Base-by-base conservation (phyloP, 208 protist species). In the Trypanosoma boissoni region DNA sequence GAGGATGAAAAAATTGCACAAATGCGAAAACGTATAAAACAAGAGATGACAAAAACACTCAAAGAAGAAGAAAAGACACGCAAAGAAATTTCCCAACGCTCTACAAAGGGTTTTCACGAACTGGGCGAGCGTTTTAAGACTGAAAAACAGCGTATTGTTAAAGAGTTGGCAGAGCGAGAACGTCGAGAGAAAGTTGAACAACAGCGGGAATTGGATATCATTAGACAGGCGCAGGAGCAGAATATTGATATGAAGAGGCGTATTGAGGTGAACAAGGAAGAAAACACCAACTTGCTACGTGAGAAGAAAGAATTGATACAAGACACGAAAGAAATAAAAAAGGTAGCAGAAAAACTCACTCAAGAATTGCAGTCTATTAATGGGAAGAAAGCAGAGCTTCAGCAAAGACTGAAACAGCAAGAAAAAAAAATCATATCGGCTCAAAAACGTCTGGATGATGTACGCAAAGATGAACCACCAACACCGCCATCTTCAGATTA, bases 51-150 rank as follows among this genome's bases (percentile, higher is more conserved):
- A 58, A 88, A 88, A 64, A 74, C 77, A 3, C 72, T 88, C 29
- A 83, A 82, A 16, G 88, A 95, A 18, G 85, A 92, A 57, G 88
- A 95, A 28, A 81, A 79, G 66, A 85, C 75, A 3, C 85, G 88
- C n/a, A 95, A 92, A 63, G 86, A 92, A 21, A 42, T 86, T n/a
- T 50, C 48, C 5, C 85, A 92, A 62, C 59, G 72, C 8, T 58
- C 64, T n/a, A 74, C 44, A 26, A 91, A 89, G 53, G 67, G 70
- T 0, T 87, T 81, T 66, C 82, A 92, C 55, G 83, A 95, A 46
- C 57, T 91, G 24, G 52, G 50, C 23, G 85, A 95, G 23, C 80
- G 81, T 12, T 68, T 86, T 16, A 78, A 74, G 32, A 66, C 75
- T 42, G 88, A 95, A 29, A 83, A 78, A 39, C 86, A 90, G 66